Evolutionary conservation across 352 stramenopile species (phyloP).

Genomic region (Blastocystis sp.): DNA sequence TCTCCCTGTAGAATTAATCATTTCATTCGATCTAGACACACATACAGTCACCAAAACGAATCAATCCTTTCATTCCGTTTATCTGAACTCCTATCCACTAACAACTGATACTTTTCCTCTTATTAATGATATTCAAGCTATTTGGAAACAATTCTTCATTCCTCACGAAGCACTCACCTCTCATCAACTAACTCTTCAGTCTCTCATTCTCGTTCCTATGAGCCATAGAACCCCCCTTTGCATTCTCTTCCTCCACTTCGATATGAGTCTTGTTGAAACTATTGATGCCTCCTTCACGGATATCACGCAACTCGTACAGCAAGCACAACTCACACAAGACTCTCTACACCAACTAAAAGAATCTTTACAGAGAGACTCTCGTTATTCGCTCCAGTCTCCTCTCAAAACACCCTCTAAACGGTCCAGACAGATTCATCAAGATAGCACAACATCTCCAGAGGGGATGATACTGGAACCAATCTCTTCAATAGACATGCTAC

Average conservation of each 20-base stretch:
- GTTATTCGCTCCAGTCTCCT: too few relatives aligned
- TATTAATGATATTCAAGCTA: not conserved
- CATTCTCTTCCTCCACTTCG: not conserved
- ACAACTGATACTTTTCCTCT: not conserved
- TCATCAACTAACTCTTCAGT: not conserved
- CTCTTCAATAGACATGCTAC: not conserved
- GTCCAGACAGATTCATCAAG: too few relatives aligned
- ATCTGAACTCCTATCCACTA: conserved; percentile 6
- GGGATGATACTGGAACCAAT: not conserved
- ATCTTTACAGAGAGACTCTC: too few relatives aligned
- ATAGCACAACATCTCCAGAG: not conserved
- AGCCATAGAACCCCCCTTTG: not conserved
- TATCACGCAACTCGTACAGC: not conserved
- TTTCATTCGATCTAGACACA: not conserved
- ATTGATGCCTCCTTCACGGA: not conserved
- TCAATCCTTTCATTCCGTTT: not conserved
- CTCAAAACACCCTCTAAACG: too few relatives aligned
- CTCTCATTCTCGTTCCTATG: not conserved
- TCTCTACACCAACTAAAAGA: too few relatives aligned
- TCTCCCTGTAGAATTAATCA: not conserved
- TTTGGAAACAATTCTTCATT: not conserved
- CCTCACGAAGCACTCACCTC: not conserved
- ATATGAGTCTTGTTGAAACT: not conserved
- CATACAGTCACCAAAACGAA: not conserved
- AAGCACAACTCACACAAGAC: not conserved